Evolutionary conservation across 2,329 filamentous ascomycete genomes (phyloP).

Genomic region (Endoconidiophora polonica): DNA sequence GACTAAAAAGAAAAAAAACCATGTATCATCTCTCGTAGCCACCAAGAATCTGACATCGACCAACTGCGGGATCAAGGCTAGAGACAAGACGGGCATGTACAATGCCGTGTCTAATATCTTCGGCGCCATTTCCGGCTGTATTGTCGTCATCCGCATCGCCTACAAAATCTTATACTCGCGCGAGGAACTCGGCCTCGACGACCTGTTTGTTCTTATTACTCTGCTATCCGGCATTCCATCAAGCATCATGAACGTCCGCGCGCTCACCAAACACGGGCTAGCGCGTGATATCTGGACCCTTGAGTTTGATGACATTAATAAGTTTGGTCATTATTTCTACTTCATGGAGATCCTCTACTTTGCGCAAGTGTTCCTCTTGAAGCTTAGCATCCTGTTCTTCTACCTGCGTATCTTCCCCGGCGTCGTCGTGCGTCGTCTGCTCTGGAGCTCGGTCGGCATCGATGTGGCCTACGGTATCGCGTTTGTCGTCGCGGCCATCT

Average conservation of each 20-base stretch:
- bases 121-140: constrained; percentile 21
- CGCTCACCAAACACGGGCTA: constrained; percentile 22
- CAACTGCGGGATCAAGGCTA: constrained; percentile 16
- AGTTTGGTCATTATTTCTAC: constrained; percentile 25
- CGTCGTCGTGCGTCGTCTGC: constrained; percentile 19
- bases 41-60: constrained; percentile 17
- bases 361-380: constrained; percentile 24
- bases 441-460: constrained; percentile 24
- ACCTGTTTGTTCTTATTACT: constrained; percentile 20
- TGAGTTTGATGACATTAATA: constrained; percentile 22
- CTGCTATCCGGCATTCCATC: constrained; percentile 18
- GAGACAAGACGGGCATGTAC: constrained; percentile 20
- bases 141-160: constrained; percentile 23
- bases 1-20: neutral
- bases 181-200: constrained; percentile 21
- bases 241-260: constrained; percentile 18
- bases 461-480: constrained; percentile 21
- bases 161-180: constrained; percentile 20
- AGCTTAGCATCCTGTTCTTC: constrained; percentile 32
- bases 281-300: constrained; percentile 32
- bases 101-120: constrained; percentile 19
- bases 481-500: constrained; percentile 25
- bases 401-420: constrained; percentile 33
- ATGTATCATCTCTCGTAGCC: constrained; percentile 1
- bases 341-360: constrained; percentile 27